A percentile compares a stretch with the other conserved stretches of the same genome.
Evolutionary conservation across 176 grass and related monocot species (phyloP).

Genomic region (Paspalum vaginatum): DNA sequence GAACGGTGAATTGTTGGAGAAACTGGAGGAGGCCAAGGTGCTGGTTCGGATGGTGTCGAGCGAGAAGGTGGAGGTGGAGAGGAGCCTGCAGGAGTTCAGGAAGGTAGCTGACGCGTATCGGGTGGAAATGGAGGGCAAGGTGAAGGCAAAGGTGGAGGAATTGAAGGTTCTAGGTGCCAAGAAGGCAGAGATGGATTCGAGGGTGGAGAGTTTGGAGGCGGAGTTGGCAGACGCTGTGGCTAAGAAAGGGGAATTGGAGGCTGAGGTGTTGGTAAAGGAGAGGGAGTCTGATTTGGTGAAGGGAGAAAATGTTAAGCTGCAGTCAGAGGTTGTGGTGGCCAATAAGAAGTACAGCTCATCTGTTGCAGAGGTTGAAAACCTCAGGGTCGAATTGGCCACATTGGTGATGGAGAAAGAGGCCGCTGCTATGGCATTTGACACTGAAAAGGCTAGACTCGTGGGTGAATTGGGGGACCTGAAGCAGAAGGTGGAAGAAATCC

Average conservation of each 20-base stretch:
- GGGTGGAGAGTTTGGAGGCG: constrained; percentile 19
- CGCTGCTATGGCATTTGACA: constrained; percentile 34
- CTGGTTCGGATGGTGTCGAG: neutral
- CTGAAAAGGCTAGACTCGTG: constrained; percentile 23
- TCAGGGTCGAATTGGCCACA: constrained; percentile 36
- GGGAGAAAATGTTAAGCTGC: constrained; percentile 33
- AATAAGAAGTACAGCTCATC: constrained; percentile 23
- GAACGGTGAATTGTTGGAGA: constrained; percentile 32
- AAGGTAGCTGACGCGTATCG: neutral
- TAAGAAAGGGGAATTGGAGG: constrained; percentile 39
- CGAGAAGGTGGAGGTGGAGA: constrained; percentile 42
- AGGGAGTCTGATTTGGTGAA: constrained; percentile 38
- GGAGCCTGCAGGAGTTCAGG: constrained; percentile 34
- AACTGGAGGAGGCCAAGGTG: constrained; percentile 36
- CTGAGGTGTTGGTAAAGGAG: constrained; percentile 33
- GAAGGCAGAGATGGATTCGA: constrained; percentile 38
- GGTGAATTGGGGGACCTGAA: constrained; percentile 28
- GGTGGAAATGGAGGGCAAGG: constrained; percentile 25
- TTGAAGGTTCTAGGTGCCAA: constrained; percentile 37
- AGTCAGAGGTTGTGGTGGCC: constrained; percentile 21
- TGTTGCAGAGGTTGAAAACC: constrained; percentile 45
- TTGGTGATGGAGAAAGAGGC: constrained; percentile 45
- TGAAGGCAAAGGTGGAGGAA: constrained; percentile 43
- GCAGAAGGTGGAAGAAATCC: constrained; percentile 35
- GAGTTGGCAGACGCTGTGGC: constrained; percentile 2